Conservation (phyloP, 2,329 filamentous ascomycete species). For the Cercospora sp. region DNA sequence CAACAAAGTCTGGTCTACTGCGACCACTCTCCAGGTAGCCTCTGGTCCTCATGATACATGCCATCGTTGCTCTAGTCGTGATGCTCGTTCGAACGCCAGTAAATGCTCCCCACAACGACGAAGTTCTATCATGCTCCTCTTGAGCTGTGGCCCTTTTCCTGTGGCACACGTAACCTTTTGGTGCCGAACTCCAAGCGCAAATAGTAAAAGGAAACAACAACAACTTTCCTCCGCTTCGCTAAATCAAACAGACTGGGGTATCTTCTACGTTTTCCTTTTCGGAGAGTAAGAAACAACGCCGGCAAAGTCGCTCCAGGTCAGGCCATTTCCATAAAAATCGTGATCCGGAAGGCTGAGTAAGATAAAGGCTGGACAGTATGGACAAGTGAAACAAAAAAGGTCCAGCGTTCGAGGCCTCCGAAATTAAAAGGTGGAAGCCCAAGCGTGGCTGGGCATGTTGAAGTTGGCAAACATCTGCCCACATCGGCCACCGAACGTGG, state of each 20-base stretch:
- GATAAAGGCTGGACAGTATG: conserved; percentile 13
- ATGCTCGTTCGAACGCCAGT: conserved; percentile 10
- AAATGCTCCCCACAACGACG: conserved; percentile 9
- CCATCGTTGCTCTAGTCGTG: conserved; percentile 21
- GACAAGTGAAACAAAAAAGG: conserved; percentile 16
- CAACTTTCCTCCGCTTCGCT: conserved; percentile 7
- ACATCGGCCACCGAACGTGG: conserved; percentile 28
- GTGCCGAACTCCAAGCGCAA: conserved; percentile 14
- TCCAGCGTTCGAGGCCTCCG: background rate
- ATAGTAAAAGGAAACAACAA: background rate
- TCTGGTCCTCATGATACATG: conserved; percentile 18
- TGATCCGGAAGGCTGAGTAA: background rate
- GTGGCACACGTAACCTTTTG: conserved; percentile 16
- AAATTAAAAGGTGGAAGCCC: conserved; percentile 23
- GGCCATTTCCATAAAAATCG: background rate
- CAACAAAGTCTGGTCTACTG: background rate
- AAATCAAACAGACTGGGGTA: conserved; percentile 27
- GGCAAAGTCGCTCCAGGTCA: background rate
- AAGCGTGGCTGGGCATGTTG: conserved; percentile 29
- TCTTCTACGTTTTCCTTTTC: conserved; percentile 27
- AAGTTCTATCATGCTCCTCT: conserved; percentile 22
- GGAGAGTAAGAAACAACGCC: conserved; percentile 18
- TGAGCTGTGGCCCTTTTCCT: conserved; percentile 18
- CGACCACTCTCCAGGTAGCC: background rate
- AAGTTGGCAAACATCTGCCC: conserved; percentile 33